Evolutionary conservation across 768 basidiomycete species (phyloP), one percentile per base, ranked within the genome.

Genomic region (Roridomyces roridus): DNA sequence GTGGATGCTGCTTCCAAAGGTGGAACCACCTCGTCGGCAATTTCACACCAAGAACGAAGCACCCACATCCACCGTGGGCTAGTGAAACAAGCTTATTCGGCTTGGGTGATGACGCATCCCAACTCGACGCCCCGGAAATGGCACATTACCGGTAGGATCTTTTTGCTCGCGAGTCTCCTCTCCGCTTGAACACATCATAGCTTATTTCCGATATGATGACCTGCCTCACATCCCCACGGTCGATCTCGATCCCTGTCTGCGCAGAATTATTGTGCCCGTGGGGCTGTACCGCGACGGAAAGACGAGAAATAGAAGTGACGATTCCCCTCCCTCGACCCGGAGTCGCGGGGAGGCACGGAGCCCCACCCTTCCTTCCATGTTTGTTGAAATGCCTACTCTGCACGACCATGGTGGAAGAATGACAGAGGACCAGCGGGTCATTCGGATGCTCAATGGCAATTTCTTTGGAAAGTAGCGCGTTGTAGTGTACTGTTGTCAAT

Each of bases 1-100:
- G 83, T 86, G 14, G 83, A 86, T 55, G 82, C 82, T 14, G 79
- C 80, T 31, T 76, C 82, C 46, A 77, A 80, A 36, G 76, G 75
- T 24, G 75, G 74, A 24, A 78, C 78, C 17, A 75, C 79, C 10
- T 83, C 80, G 20, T 79, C 85, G 31, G 81, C 84, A 6, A 57
- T 83, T 58, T 83, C 85, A 23, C 85, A 86, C 69, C 81, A 81
- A 64, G 84, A 84, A 62, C 76, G 84, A 28, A 78, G 80, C 53
- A 76, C 78, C 12, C 77, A 78, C 44, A 80, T 80, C 47, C 83
- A 85, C 45, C 63, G 76, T 12, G 86, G 86, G 20, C 75, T 89
- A 46, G 82, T 88, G 50, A 88, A 88, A 68, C 86, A 87, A 67
- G 85, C 86, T n/a, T 89, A 89, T 67, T 87, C 86, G 17, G 86